A percentile compares a stretch with the other conserved stretches of the same genome.
phyloP scores from a whole-genome alignment of 2,329 filamentous ascomycete species.

The Pseudohalonectria lignicola region DNA sequence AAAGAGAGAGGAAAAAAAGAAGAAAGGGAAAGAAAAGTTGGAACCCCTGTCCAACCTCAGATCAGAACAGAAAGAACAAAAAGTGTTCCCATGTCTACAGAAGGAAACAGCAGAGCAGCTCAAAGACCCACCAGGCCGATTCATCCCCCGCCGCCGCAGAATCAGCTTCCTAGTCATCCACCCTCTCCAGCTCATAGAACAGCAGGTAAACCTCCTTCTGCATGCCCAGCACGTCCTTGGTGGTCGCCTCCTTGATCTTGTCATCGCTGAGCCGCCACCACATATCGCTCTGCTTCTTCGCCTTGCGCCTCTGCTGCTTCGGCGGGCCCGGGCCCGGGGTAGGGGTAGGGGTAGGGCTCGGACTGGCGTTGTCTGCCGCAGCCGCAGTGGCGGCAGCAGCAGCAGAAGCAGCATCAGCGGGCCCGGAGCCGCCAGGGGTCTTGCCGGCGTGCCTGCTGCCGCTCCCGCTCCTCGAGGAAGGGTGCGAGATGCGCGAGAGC shows the following conservation, averaged over 20 bases:
- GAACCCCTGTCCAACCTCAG: too few relatives aligned
- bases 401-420: too few relatives aligned
- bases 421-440: too few relatives aligned
- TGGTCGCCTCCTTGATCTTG: conserved; percentile 90
- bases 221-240: conserved; percentile 81
- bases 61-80: too few relatives aligned
- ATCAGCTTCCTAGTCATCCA: too few relatives aligned
- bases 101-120: too few relatives aligned
- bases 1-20: too few relatives aligned
- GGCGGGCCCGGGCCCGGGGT: conserved; percentile 12
- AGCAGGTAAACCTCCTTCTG: conserved; percentile 91
- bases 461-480: conserved; percentile 21
- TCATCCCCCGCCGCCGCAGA: too few relatives aligned
- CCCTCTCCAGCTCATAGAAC: conserved; percentile 80
- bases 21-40: too few relatives aligned
- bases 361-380: conserved; percentile 13
- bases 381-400: too few relatives aligned
- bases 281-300: conserved; percentile 51
- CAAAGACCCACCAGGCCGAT: too few relatives aligned
- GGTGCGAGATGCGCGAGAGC: conserved; percentile 31
- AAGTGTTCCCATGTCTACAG: too few relatives aligned
- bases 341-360: conserved; percentile 9
- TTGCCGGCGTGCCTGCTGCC: conserved; percentile 10
- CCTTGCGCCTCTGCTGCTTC: conserved; percentile 9
- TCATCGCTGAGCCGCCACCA: conserved; percentile 99